These are phyloP conservation scores for Daldinia grandis DNA, from an alignment of 495 filamentous ascomycete genomes.

Conservation along the genomic window DNA sequence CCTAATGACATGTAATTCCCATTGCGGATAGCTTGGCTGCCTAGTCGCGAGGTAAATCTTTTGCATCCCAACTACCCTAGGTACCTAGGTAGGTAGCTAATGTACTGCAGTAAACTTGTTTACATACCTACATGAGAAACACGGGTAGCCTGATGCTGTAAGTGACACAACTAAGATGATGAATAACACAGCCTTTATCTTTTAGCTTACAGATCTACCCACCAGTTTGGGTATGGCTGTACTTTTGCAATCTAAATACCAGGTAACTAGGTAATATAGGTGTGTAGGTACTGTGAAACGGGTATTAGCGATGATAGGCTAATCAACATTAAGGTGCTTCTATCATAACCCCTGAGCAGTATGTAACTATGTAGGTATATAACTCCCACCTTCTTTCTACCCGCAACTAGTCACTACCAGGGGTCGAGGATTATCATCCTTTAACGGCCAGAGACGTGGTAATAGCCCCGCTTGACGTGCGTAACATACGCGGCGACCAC, in stretches of 20 bases:
- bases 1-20: neutral
- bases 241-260: neutral
- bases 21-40: neutral
- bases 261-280: too few relatives aligned
- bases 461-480: constrained; percentile 10
- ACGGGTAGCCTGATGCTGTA: neutral
- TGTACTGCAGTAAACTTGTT: neutral
- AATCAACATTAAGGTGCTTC: neutral
- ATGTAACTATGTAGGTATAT: neutral
- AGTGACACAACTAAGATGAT: neutral
- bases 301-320: neutral
- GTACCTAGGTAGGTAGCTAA: too few relatives aligned
- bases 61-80: neutral
- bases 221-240: neutral
- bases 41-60: neutral
- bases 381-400: neutral
- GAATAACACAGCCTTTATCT: neutral
- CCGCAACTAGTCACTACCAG: constrained; percentile 5
- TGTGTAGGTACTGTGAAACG: neutral
- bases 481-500: constrained; percentile 8
- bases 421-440: constrained; percentile 26
- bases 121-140: neutral
- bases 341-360: constrained; percentile 12
- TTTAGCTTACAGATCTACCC: neutral
- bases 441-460: neutral